phyloP scores from a whole-genome alignment of 345 rosid genomes.

The Combretum micranthum region DNA sequence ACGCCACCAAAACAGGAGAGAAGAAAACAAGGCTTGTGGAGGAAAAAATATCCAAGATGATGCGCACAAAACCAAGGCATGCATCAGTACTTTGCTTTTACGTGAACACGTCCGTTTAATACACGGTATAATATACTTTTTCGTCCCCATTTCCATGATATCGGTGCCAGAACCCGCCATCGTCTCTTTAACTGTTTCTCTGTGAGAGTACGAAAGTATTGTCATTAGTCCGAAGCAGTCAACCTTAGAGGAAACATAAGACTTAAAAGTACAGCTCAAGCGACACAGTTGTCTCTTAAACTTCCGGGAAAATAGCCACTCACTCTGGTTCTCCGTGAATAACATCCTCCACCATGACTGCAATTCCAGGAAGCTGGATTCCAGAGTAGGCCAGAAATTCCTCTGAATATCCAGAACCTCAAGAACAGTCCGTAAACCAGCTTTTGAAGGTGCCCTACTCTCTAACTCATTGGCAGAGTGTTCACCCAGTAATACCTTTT shows the following conservation, averaged over 20 bases:
- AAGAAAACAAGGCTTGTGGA: not conserved
- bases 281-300: not conserved
- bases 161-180: slow-evolving; percentile 31
- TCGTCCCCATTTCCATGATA: slow-evolving; percentile 79
- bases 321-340: slow-evolving; percentile 40
- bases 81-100: slow-evolving; percentile 21
- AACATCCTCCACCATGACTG: slow-evolving; percentile 47
- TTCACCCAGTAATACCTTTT: slow-evolving; percentile 81
- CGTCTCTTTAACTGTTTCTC: slow-evolving; percentile 48
- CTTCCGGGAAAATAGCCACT: slow-evolving; percentile 22
- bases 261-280: not conserved
- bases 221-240: not conserved
- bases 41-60: not conserved
- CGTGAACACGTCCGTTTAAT: slow-evolving; percentile 32
- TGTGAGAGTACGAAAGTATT: slow-evolving; percentile 15
- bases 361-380: slow-evolving; percentile 32
- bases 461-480: slow-evolving; percentile 28
- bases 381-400: slow-evolving; percentile 67
- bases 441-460: slow-evolving; percentile 46
- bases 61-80: not conserved
- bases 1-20: too few relatives aligned
- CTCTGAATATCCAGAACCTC: slow-evolving; percentile 79
- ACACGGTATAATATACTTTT: slow-evolving; percentile 50
- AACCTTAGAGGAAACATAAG: not conserved
- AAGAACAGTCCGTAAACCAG: slow-evolving; percentile 62